Evolutionary conservation across 2,329 filamentous ascomycete genomes (phyloP).

Genomic region (Colletotrichum coccodes): DNA sequence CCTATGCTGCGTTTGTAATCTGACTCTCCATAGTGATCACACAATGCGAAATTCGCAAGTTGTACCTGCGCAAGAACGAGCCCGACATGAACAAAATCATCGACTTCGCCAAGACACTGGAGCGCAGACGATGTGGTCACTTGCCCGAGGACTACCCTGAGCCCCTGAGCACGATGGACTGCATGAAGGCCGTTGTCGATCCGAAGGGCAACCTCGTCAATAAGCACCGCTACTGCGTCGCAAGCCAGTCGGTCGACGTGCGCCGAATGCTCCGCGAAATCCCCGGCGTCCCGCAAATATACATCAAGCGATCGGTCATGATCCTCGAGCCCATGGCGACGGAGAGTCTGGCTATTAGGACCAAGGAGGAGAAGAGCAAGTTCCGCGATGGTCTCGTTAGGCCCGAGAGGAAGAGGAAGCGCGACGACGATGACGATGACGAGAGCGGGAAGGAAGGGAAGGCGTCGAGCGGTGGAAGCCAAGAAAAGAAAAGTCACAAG

Average conservation of each 20-base stretch:
- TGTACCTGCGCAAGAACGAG: constrained; percentile 72
- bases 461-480: constrained; percentile 27
- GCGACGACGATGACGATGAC: constrained; percentile 53
- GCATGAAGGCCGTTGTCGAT: constrained; percentile 80
- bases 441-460: constrained; percentile 39
- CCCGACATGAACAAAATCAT: constrained; percentile 70
- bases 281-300: constrained; percentile 79
- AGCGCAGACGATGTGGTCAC: constrained; percentile 81
- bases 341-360: constrained; percentile 70
- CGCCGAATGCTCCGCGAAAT: constrained; percentile 72
- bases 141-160: constrained; percentile 77
- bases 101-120: constrained; percentile 75
- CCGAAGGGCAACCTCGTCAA: constrained; percentile 77
- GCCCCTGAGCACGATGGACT: constrained; percentile 76
- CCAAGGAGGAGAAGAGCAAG: constrained; percentile 78
- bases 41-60: constrained; percentile 82
- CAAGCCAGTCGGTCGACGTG: constrained; percentile 75
- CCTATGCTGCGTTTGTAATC: background rate
- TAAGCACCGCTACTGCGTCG: constrained; percentile 83
- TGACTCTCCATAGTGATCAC: constrained; percentile 70
- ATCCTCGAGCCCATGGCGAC: constrained; percentile 77
- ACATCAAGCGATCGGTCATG: constrained; percentile 83
- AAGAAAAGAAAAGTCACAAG: constrained; percentile 64
- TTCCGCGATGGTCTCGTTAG: constrained; percentile 76
- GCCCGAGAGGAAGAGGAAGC: constrained; percentile 61